These are phyloP conservation scores for Aspergillus sp. DNA, from an alignment of 2,329 filamentous ascomycete genomes.

Conservation along the genomic window DNA sequence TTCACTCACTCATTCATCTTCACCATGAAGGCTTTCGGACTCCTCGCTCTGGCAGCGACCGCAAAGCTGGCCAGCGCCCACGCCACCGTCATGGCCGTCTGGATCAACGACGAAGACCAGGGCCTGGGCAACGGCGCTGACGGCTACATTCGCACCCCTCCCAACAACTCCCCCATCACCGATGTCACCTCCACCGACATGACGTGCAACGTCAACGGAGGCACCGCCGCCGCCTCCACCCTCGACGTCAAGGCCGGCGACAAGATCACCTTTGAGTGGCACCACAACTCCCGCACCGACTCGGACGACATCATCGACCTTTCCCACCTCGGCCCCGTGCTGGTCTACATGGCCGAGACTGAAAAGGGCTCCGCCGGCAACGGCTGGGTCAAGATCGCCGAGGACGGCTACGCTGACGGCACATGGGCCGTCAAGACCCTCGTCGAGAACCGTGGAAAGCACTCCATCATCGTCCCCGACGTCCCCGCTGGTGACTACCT, in stretches of 20 bases:
- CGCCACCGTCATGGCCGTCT: conserved; percentile 28
- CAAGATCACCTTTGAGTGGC: conserved; percentile 31
- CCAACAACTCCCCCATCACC: conserved; percentile 28
- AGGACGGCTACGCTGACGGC: conserved; percentile 27
- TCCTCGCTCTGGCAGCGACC: conserved; percentile 32
- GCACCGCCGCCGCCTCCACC: conserved; percentile 22
- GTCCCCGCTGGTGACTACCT: conserved; percentile 29
- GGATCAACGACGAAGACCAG: conserved; percentile 30
- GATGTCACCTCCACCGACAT: conserved; percentile 29
- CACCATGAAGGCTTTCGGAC: conserved; percentile 27
- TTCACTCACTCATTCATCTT: conserved; percentile 8
- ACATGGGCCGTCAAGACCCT: conserved; percentile 27
- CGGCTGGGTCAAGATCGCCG: conserved; percentile 30
- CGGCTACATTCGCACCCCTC: conserved; percentile 28
- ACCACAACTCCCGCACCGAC: conserved; percentile 24
- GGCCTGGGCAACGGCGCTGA: conserved; percentile 24
- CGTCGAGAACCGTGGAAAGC: conserved; percentile 28
- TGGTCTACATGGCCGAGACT: conserved; percentile 29
- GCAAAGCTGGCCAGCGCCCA: conserved; percentile 27
- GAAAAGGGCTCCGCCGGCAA: conserved; percentile 23
- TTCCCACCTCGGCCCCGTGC: conserved; percentile 26
- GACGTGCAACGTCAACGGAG: conserved; percentile 29
- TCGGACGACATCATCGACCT: conserved; percentile 30
- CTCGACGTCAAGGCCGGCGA: conserved; percentile 26
- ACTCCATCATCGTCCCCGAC: conserved; percentile 28